Evolutionary conservation across 1,139 yeast species (phyloP).

Genomic region (Candida anutae): DNA sequence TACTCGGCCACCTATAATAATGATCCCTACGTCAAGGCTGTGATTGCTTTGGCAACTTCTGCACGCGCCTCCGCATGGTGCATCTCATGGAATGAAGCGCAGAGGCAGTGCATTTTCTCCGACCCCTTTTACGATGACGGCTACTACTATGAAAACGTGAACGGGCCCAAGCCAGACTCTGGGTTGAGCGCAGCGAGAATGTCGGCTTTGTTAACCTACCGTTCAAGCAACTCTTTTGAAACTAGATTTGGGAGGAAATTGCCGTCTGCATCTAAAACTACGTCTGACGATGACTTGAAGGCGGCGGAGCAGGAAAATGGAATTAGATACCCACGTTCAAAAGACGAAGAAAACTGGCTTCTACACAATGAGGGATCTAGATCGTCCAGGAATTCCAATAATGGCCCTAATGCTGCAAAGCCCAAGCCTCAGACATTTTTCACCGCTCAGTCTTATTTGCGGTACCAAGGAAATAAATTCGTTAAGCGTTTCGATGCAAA

Average conservation of each 20-base stretch:
- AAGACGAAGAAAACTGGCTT: constrained; percentile 41
- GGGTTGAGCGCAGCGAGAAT: constrained; percentile 96
- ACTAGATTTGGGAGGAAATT: constrained; percentile 76
- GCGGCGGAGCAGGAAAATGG: constrained; percentile 10
- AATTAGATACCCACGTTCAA: constrained; percentile 28
- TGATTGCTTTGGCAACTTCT: constrained; percentile 86
- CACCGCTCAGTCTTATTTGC: constrained; percentile 88
- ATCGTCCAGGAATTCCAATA: constrained; percentile 4
- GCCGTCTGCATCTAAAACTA: constrained; percentile 23
- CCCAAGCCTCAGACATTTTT: constrained; percentile 73
- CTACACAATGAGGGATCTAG: constrained; percentile 37
- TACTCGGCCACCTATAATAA: constrained; percentile 66
- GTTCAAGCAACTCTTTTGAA: constrained; percentile 90
- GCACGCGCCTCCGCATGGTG: constrained; percentile 98
- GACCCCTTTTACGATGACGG: constrained; percentile 94
- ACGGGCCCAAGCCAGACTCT: constrained; percentile 56
- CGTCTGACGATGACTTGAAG: constrained; percentile 10
- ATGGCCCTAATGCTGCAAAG: constrained; percentile 1
- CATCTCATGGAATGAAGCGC: constrained; percentile 98
- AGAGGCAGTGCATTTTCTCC: constrained; percentile 88
- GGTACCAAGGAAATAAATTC: constrained; percentile 91
- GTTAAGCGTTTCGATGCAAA: constrained; percentile 89
- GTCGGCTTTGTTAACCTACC: constrained; percentile 89
- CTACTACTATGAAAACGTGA: constrained; percentile 59
- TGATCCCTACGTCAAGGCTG: constrained; percentile 56